Conservation (phyloP, 2,329 filamentous ascomycete species). For the Verticillium klebahnii region DNA sequence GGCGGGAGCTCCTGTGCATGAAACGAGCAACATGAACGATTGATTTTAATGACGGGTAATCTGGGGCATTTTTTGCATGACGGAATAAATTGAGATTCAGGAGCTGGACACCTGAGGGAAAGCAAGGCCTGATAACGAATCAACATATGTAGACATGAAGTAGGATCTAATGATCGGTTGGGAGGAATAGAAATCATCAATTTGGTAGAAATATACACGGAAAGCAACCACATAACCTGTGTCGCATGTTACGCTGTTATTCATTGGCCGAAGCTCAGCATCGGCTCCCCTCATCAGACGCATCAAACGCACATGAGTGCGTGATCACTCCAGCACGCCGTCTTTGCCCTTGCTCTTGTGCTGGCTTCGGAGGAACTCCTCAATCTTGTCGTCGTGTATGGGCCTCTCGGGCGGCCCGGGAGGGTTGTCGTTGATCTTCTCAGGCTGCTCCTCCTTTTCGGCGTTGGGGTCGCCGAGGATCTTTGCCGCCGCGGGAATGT, state of each 20-base stretch:
- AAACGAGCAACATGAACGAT: too few relatives aligned
- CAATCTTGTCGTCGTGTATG: slow-evolving; percentile 42
- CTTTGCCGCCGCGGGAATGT: slow-evolving; percentile 36
- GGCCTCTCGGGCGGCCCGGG: slow-evolving; percentile 37
- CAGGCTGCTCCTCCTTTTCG: slow-evolving; percentile 11
- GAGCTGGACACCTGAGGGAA: not conserved
- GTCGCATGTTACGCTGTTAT: not conserved
- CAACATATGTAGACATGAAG: not conserved
- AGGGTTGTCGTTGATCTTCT: slow-evolving; percentile 8
- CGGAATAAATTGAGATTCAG: not conserved
- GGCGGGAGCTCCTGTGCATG: too few relatives aligned
- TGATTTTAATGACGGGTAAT: not conserved
- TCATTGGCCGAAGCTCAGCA: not conserved
- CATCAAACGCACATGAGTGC: not conserved
- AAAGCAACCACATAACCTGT: slow-evolving; percentile 21
- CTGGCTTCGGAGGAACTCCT: slow-evolving; percentile 49
- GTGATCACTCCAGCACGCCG: slow-evolving; percentile 14
- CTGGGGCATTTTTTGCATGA: not conserved
- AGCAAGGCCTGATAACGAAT: not conserved
- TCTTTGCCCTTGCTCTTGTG: slow-evolving; percentile 39
- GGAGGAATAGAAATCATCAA: not conserved
- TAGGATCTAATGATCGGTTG: not conserved
- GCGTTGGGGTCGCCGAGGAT: slow-evolving; percentile 31
- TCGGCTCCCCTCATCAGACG: not conserved
- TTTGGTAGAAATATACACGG: not conserved